These are phyloP conservation scores for Dictyostelium capitatum DNA, from an alignment of 78 protist species.

Conservation along the genomic window DNA sequence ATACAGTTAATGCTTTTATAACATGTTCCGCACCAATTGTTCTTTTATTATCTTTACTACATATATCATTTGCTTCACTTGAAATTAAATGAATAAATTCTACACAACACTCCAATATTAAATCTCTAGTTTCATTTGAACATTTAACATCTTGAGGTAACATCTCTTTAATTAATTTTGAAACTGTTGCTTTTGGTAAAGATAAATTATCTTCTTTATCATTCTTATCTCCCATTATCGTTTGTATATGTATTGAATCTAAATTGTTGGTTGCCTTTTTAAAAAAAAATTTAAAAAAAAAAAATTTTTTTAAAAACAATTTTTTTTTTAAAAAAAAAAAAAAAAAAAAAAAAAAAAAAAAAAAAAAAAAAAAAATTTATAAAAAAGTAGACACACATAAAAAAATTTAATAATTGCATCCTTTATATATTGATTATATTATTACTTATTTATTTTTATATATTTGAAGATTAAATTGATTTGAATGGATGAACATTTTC, in stretches of 20 bases:
- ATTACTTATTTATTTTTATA: background rate
- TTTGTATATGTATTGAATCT: background rate
- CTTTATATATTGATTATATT: too few species aligned
- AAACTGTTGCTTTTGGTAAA: constrained; percentile 71
- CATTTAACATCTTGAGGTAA: constrained; percentile 67
- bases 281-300: background rate
- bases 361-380: background rate
- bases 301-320: too few species aligned
- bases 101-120: constrained; percentile 73
- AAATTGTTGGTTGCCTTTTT: background rate
- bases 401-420: background rate
- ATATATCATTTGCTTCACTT: constrained; percentile 76
- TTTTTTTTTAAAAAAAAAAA: background rate
- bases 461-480: constrained; percentile 27
- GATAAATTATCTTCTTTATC: constrained; percentile 50
- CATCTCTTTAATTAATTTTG: constrained; percentile 63
- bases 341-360: constrained; percentile 1
- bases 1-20: constrained; percentile 59
- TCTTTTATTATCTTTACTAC: constrained; percentile 46
- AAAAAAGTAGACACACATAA: background rate
- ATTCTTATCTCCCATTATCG: background rate
- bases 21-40: constrained; percentile 72
- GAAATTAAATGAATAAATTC: constrained; percentile 80
- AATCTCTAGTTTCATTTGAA: constrained; percentile 70
- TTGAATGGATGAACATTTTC: constrained; percentile 39